Evolutionary conservation across 192 early-diverging fungal species (phyloP), one percentile per base, ranked within the genome.

Genomic region (Gaertneriomyces semiglobifer): DNA sequence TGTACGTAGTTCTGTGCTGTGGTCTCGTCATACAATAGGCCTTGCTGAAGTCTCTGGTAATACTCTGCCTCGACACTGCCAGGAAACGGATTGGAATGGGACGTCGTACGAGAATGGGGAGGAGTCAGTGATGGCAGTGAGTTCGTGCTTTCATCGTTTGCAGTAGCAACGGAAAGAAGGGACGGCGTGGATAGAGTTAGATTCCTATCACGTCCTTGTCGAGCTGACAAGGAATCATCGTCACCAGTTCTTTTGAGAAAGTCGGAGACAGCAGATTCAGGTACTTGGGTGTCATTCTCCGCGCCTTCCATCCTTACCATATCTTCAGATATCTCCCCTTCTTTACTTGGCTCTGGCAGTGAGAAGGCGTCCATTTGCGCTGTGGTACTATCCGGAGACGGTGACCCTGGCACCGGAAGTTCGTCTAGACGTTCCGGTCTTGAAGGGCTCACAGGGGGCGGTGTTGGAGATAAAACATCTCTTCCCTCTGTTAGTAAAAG

Each of bases 41-140:
- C 62, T 52, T 63, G 46, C 39, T 63, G 62, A 10, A 51, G 62
- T 43, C 18, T 52, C 39, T 45, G 62, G 39, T 19, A 63, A 39
- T 63, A 53, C 19, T 63, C 62, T 9, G 48, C 62, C n/a, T 63
- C 62, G n/a, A 44, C 12, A 20, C 54, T 33, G 54, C 20, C 38
- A 0, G 58, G 18, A 25, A 42, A 39, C 1, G 10, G 58, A 33
- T 33, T 33, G 25, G 25, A 33, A 2, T 33, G 25, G 25, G 25
- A 33, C 2, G 25, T 33, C 25, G 25, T 33, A 33, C 25, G 25
- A 2, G 25, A 33, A 2, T 33, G 25, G 25, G 25, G 25, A 33
- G 25, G 25, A 33, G 25, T 33, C 25, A 33, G 25, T 33, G 25
- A 33, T 33, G 25, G 25, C 25, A 33, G 25, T 33, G 25, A 33